Conservation (phyloP, 164 flowering plant species). For the Kingdonia uniflora region DNA sequence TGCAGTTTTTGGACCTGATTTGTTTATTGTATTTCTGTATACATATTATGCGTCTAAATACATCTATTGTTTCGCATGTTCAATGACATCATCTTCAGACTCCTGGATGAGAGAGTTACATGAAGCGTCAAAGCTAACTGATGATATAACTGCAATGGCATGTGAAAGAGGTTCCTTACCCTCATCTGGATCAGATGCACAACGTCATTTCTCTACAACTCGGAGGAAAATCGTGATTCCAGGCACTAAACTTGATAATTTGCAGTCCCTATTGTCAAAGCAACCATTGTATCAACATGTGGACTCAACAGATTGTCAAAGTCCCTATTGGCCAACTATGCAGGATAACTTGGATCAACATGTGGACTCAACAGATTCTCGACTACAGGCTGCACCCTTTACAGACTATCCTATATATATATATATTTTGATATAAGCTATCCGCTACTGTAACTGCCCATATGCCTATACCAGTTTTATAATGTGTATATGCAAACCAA, state of each 20-base stretch:
- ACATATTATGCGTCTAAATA: too few species aligned
- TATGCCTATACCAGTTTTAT: too few species aligned
- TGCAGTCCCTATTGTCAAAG: conserved; percentile 61
- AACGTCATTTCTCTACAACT: conserved; percentile 68
- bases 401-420: too few species aligned
- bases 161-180: conserved; percentile 51
- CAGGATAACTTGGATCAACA: conserved; percentile 81
- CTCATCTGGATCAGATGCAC: conserved; percentile 68
- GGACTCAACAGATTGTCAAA: background rate
- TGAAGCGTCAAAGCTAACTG: conserved; percentile 75
- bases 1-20: too few species aligned
- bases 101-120: conserved; percentile 80
- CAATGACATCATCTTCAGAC: conserved; percentile 71
- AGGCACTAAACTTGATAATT: conserved; percentile 75
- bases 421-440: too few species aligned
- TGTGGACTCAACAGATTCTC: conserved; percentile 63
- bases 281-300: conserved; percentile 76
- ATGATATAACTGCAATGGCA: conserved; percentile 74
- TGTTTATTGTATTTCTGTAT: too few species aligned
- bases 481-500: too few species aligned
- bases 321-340: conserved; percentile 4
- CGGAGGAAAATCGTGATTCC: conserved; percentile 79
- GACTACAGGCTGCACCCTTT: conserved; percentile 58
- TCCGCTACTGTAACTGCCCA: too few species aligned
- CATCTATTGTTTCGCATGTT: too few species aligned